Conservation (phyloP, 306 rosid species). For the Ceratonia siliqua region DNA sequence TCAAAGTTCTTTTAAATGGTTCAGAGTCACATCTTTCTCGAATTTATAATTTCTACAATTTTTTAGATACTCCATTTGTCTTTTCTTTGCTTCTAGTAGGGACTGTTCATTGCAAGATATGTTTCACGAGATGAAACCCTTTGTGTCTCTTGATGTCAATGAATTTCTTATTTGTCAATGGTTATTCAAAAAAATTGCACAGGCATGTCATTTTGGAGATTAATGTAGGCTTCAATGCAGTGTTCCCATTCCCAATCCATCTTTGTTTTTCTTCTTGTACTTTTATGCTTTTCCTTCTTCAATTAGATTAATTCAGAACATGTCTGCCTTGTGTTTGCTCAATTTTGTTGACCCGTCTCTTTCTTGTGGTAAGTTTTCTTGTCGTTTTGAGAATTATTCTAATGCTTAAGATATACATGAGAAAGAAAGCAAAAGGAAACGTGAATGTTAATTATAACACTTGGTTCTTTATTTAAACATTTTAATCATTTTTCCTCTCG, state of each 20-base stretch:
- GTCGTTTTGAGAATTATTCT: background rate
- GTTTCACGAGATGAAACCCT: background rate
- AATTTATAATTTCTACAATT: background rate
- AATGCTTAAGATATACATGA: background rate
- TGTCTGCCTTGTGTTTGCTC: background rate
- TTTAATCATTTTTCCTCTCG: background rate
- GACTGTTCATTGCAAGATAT: background rate
- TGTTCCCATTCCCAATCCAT: background rate
- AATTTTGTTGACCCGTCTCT: background rate
- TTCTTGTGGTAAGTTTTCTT: background rate
- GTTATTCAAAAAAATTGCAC: background rate
- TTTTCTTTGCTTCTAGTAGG: background rate
- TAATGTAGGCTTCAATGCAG: background rate
- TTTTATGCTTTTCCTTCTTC: background rate
- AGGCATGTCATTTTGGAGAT: no score
- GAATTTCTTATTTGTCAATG: background rate
- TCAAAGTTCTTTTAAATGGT: background rate
- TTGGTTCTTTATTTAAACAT: background rate
- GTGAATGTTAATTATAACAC: background rate
- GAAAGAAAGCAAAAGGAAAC: background rate
- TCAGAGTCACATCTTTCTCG: background rate
- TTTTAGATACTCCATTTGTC: background rate
- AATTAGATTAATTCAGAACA: no score
- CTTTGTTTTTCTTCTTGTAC: constrained; percentile 1
- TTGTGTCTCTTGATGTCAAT: background rate